A percentile compares a stretch with the other conserved stretches of the same genome.
Conservation (phyloP, 2,329 filamentous ascomycete genomes). For the Scytalidium lignicola region DNA sequence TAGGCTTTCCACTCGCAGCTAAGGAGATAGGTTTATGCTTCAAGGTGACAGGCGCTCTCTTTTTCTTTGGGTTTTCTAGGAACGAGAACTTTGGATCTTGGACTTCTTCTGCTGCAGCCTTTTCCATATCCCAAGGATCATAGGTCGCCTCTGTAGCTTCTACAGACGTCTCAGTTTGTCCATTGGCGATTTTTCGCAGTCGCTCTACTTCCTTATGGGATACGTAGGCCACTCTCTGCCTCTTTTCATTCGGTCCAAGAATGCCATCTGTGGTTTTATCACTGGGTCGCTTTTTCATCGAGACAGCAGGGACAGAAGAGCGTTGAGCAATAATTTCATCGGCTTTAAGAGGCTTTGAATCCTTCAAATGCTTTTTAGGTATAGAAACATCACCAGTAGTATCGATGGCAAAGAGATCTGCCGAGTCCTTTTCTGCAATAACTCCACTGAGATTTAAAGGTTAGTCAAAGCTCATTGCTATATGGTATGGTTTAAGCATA, state of each 20-base stretch:
- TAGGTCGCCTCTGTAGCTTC: conserved; percentile 59
- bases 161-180: conserved; percentile 40
- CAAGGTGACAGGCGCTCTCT: conserved; percentile 69
- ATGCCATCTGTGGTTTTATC: conserved; percentile 69
- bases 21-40: conserved; percentile 75
- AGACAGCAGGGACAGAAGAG: conserved; percentile 75
- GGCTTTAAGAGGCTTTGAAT: conserved; percentile 74
- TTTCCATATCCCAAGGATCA: conserved; percentile 70
- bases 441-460: conserved; percentile 58
- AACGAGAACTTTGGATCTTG: conserved; percentile 57
- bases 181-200: conserved; percentile 73
- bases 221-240: conserved; percentile 71
- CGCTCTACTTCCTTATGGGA: conserved; percentile 78
- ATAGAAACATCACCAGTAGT: conserved; percentile 64
- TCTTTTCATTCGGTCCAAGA: conserved; percentile 57
- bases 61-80: conserved; percentile 58
- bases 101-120: conserved; percentile 35
- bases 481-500: conserved; percentile 33
- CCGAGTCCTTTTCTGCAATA: conserved; percentile 74
- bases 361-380: conserved; percentile 58
- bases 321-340: conserved; percentile 88
- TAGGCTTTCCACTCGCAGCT: conserved; percentile 71
- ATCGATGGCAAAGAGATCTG: conserved; percentile 82
- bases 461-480: conserved; percentile 6
- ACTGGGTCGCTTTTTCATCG: conserved; percentile 69